Evolutionary conservation across 225 moss, liverwort and hornwort species (phyloP).

Genomic region (Physcomitrellopsis africana): DNA sequence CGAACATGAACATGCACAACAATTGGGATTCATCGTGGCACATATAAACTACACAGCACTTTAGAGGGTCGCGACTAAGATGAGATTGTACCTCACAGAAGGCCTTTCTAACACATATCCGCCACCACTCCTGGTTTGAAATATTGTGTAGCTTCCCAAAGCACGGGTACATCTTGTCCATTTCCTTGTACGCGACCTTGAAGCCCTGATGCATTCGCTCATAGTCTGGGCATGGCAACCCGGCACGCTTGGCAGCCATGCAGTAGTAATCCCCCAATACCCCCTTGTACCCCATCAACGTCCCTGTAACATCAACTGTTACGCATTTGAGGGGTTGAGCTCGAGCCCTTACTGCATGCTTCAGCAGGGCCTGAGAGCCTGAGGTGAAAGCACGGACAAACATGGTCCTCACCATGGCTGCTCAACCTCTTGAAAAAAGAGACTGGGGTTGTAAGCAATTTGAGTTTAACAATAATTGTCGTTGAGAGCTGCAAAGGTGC

Average conservation of each 20-base stretch:
- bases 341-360: slow-evolving; percentile 43
- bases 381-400: slow-evolving; percentile 31
- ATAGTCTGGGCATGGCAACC: slow-evolving; percentile 96
- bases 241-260: slow-evolving; percentile 86
- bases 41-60: not conserved
- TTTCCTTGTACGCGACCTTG: slow-evolving; percentile 92
- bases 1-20: too few species aligned
- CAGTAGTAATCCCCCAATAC: slow-evolving; percentile 95
- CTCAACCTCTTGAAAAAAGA: slow-evolving; percentile 24
- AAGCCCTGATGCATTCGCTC: slow-evolving; percentile 95
- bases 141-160: slow-evolving; percentile 71
- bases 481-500: slow-evolving; percentile 1
- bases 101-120: slow-evolving; percentile 79
- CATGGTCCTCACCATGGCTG: slow-evolving; percentile 47
- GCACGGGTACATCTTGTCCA: slow-evolving; percentile 82
- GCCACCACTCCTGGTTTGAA: slow-evolving; percentile 90
- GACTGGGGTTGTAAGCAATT: not conserved
- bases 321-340: slow-evolving; percentile 60
- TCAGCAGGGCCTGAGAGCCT: slow-evolving; percentile 34
- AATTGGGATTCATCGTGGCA: too few species aligned
- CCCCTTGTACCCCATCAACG: slow-evolving; percentile 90
- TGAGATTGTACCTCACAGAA: slow-evolving; percentile 66
- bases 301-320: slow-evolving; percentile 96
- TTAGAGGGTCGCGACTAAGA: not conserved
- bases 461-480: not conserved